Evolutionary conservation across 805 yeast species (phyloP), one percentile per base, ranked within the genome.

Genomic region (Hanseniaspora meyeri): DNA sequence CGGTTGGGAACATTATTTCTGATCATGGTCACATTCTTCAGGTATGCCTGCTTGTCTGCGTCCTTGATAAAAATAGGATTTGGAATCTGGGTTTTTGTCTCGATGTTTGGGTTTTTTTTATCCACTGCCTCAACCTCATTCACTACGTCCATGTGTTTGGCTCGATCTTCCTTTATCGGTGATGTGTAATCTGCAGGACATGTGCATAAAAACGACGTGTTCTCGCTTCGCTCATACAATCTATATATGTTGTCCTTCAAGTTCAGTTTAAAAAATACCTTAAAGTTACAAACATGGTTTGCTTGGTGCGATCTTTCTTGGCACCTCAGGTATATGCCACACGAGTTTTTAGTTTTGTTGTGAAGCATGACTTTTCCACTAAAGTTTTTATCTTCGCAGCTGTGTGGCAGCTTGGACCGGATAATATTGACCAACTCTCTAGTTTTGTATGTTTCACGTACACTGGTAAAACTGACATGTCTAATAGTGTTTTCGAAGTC

Each of bases 361-460:
- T 52, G 43, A 17, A 45, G 14, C 56, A 52, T 52, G 10, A 45
- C 46, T 52, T 43, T 52, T 2, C 56, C 56, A 43, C 40, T 37
- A 17, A 52, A 52, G 50, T 52, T 38, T 45, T 52, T 52, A 4
- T 19, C 29, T 2, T 38, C 39, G 17, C 37, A 45, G 10, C 56
- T 42, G 14, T 27, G 11, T 20, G 49, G 43, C 19, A 52, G 16
- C 20, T 31, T 43, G 3, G 56, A 36, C 19, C 56, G 29, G 6
- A 52, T 43, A 3, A 52, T 29, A 24, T 37, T 52, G n/a, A 52
- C 56, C 9, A 52, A 31, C 19, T 52, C 50, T 45, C 56, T 52
- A 4, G 56, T 52, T 38, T 45, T 52, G 27, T 52, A 52, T 12
- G 19, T 16, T 4, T 52, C 50, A 20, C 56, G 46, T 1, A 52